Evolutionary conservation across 352 stramenopile genomes (phyloP).

Genomic region (Phytophthora pini): DNA sequence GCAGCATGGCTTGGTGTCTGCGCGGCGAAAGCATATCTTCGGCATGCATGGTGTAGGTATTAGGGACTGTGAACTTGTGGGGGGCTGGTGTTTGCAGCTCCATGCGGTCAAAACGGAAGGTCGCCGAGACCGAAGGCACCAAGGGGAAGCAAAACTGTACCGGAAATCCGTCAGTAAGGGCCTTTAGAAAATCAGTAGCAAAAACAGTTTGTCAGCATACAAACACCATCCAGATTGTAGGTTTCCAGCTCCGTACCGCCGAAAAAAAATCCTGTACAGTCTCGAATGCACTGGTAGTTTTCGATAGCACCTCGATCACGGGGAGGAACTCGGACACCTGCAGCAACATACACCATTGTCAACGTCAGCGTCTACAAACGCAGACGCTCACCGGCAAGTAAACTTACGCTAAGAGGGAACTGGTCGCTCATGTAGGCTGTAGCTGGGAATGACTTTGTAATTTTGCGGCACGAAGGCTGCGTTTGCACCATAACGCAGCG

Average conservation of each 20-base stretch:
- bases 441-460: slow-evolving; percentile 62
- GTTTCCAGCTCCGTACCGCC: slow-evolving; percentile 39
- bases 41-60: slow-evolving; percentile 36
- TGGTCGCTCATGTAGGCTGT: slow-evolving; percentile 65
- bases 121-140: slow-evolving; percentile 66
- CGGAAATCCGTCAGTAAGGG: slow-evolving; percentile 60
- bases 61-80: slow-evolving; percentile 42
- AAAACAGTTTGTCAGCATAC: slow-evolving; percentile 12
- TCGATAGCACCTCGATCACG: slow-evolving; percentile 72
- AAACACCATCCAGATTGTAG: background rate
- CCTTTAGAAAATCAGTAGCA: slow-evolving; percentile 24
- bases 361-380: background rate
- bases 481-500: slow-evolving; percentile 59
- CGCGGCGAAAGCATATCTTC: slow-evolving; percentile 62
- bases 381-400: background rate
- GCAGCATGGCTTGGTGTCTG: slow-evolving; percentile 64
- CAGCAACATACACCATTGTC: background rate
- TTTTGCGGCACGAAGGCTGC: slow-evolving; percentile 52
- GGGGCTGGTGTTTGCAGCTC: slow-evolving; percentile 43
- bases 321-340: slow-evolving; percentile 68
- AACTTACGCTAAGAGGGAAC: slow-evolving; percentile 63
- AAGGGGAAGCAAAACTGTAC: slow-evolving; percentile 78
- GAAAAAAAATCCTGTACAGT: slow-evolving; percentile 68
- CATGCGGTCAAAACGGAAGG: slow-evolving; percentile 63
- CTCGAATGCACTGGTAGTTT: slow-evolving; percentile 70